A percentile compares a stretch with the other conserved stretches of the same genome.
These are phyloP conservation scores for Puccinia coronata DNA, from an alignment of 1,284 basidiomycete genomes.

Conservation along the genomic window DNA sequence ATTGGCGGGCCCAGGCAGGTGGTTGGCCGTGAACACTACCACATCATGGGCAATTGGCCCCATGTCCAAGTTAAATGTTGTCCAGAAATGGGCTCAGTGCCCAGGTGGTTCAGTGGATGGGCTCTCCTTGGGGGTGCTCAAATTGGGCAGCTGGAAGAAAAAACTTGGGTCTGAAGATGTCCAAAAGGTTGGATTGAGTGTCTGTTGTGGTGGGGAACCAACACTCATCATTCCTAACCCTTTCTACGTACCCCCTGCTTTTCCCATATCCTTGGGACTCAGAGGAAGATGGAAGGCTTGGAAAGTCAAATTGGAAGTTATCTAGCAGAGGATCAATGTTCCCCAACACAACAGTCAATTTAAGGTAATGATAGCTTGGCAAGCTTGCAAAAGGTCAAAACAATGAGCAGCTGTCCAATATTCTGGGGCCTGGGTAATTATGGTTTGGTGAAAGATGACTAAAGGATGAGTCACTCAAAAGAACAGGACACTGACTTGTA, in stretches of 20 bases:
- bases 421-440: not conserved
- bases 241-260: not conserved
- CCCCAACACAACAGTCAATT: not conserved
- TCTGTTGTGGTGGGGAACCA: not conserved
- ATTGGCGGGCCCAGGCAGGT: too few species aligned
- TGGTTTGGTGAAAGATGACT: conserved; percentile 3
- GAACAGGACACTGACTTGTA: not conserved
- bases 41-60: too few species aligned
- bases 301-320: conserved; percentile 9
- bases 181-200: not conserved
- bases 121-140: too few species aligned
- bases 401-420: not conserved
- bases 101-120: too few species aligned
- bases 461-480: not conserved
- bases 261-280: too few species aligned
- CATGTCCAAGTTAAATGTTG: conserved; percentile 3
- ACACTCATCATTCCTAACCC: not conserved
- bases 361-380: not conserved
- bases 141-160: not conserved
- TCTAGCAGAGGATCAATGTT: not conserved
- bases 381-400: not conserved
- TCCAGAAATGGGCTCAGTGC: not conserved
- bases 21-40: too few species aligned
- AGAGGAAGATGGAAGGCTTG: not conserved
- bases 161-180: not conserved